Evolutionary conservation across 768 basidiomycete species (phyloP).

Genomic region (Suillus placidus): DNA sequence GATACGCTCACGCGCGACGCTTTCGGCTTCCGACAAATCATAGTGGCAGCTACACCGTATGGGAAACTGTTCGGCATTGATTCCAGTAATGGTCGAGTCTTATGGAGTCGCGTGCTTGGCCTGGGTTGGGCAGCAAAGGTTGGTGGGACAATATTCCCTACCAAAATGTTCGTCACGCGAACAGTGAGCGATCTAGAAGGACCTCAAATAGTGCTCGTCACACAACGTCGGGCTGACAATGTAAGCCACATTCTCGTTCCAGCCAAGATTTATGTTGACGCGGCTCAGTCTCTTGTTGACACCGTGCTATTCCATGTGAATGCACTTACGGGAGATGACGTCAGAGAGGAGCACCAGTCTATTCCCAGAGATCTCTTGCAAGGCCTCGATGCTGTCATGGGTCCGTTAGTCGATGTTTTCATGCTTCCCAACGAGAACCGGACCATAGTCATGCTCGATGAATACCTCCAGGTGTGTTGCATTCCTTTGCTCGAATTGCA

Average conservation of each 20-base stretch:
- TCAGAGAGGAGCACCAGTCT: conserved; percentile 17
- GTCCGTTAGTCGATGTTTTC: conserved; percentile 61
- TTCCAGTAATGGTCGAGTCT: conserved; percentile 69
- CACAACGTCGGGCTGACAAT: conserved; percentile 63
- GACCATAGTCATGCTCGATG: conserved; percentile 69
- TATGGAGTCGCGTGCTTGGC: conserved; percentile 83
- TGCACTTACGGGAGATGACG: conserved; percentile 76
- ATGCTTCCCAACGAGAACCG: conserved; percentile 49
- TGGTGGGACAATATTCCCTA: conserved; percentile 58
- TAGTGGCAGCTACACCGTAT: conserved; percentile 67
- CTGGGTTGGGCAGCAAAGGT: conserved; percentile 64
- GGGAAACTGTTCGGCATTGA: conserved; percentile 87
- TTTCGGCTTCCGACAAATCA: conserved; percentile 86
- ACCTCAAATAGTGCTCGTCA: conserved; percentile 64
- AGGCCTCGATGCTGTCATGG: conserved; percentile 63
- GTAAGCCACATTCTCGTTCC: conserved; percentile 41
- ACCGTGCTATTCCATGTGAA: conserved; percentile 79
- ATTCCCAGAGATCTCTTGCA: conserved; percentile 45
- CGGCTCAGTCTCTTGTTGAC: conserved; percentile 56
- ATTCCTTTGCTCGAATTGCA: not conserved
- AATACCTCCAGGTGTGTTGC: conserved; percentile 67
- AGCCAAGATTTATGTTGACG: not conserved
- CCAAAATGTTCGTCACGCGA: conserved; percentile 60
- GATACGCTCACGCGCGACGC: conserved; percentile 62
- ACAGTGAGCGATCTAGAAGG: conserved; percentile 44